These are phyloP conservation scores for Schizophyllum amplum DNA, from an alignment of 1,284 basidiomycete species.

Conservation along the genomic window DNA sequence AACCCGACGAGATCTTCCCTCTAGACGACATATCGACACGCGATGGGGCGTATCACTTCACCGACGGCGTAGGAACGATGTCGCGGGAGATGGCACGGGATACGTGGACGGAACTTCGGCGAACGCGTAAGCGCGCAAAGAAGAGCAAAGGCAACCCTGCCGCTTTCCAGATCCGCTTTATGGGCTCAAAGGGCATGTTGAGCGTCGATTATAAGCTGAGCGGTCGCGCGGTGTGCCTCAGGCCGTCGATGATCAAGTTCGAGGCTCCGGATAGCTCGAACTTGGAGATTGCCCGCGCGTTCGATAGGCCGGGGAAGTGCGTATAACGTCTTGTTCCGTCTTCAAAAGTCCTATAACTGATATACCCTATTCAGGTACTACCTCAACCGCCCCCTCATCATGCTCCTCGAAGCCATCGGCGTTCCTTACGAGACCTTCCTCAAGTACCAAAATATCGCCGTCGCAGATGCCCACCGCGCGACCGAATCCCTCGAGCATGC, in stretches of 20 bases:
- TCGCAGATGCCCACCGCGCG: not conserved
- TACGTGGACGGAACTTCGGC: slow-evolving; percentile 39
- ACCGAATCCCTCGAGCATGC: slow-evolving; percentile 18
- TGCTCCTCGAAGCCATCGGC: slow-evolving; percentile 34
- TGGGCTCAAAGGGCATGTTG: slow-evolving; percentile 58
- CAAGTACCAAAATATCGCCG: not conserved
- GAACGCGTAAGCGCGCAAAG: slow-evolving; percentile 28
- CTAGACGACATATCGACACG: slow-evolving; percentile 36
- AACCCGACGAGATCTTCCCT: slow-evolving; percentile 41
- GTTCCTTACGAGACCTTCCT: not conserved
- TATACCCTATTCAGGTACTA: slow-evolving; percentile 28
- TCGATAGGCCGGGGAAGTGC: slow-evolving; percentile 47
- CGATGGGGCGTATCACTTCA: slow-evolving; percentile 39
- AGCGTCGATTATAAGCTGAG: slow-evolving; percentile 42
- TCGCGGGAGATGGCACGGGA: slow-evolving; percentile 46
- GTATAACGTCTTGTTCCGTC: slow-evolving; percentile 15
- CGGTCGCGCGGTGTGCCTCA: slow-evolving; percentile 38
- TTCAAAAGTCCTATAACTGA: not conserved
- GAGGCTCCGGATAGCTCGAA: slow-evolving; percentile 34
- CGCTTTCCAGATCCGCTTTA: slow-evolving; percentile 53
- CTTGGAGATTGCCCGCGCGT: slow-evolving; percentile 59
- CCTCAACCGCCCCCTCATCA: slow-evolving; percentile 42
- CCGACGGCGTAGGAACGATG: slow-evolving; percentile 65
- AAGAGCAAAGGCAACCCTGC: slow-evolving; percentile 30
- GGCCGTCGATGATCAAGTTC: slow-evolving; percentile 61